Evolutionary conservation across 345 rosid genomes (phyloP).

Genomic region (Pistacia vera): DNA sequence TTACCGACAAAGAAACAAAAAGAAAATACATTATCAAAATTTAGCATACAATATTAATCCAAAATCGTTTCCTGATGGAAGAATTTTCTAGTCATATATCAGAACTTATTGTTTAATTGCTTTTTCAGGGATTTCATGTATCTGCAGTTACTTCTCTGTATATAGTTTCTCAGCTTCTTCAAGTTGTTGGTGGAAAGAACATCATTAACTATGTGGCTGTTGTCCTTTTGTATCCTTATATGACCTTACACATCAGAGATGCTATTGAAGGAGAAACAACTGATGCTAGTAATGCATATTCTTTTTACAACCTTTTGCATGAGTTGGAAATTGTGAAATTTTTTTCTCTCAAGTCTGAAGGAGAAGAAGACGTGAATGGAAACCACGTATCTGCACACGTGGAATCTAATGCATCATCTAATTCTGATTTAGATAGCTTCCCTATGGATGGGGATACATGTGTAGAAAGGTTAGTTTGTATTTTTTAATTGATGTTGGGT

Average conservation of each 20-base stretch:
- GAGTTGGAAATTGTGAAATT: slow-evolving; percentile 26
- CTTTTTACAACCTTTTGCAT: slow-evolving; percentile 30
- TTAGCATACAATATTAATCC: neutral
- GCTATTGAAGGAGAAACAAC: slow-evolving; percentile 23
- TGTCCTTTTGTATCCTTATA: slow-evolving; percentile 44
- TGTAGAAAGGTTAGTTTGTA: slow-evolving; percentile 43
- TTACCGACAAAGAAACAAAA: neutral
- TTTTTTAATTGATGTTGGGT: neutral
- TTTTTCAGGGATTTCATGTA: slow-evolving; percentile 46
- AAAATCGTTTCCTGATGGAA: no score
- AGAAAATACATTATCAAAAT: neutral
- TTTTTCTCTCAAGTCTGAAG: slow-evolving; percentile 30
- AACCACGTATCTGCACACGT: slow-evolving; percentile 20
- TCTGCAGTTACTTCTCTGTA: slow-evolving; percentile 59
- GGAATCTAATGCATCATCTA: slow-evolving; percentile 20
- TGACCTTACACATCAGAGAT: slow-evolving; percentile 25
- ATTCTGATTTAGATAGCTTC: slow-evolving; percentile 21
- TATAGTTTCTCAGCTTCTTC: slow-evolving; percentile 55
- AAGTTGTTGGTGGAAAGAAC: slow-evolving; percentile 58
- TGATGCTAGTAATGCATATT: slow-evolving; percentile 17
- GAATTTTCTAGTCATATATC: slow-evolving; percentile 2
- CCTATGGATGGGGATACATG: slow-evolving; percentile 22
- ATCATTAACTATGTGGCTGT: slow-evolving; percentile 44
- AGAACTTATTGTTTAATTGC: slow-evolving; percentile 9
- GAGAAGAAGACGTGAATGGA: slow-evolving; percentile 30